These are phyloP conservation scores for Symbiodinium natans DNA, from an alignment of 73 alveolate genomes.

Conservation along the genomic window DNA sequence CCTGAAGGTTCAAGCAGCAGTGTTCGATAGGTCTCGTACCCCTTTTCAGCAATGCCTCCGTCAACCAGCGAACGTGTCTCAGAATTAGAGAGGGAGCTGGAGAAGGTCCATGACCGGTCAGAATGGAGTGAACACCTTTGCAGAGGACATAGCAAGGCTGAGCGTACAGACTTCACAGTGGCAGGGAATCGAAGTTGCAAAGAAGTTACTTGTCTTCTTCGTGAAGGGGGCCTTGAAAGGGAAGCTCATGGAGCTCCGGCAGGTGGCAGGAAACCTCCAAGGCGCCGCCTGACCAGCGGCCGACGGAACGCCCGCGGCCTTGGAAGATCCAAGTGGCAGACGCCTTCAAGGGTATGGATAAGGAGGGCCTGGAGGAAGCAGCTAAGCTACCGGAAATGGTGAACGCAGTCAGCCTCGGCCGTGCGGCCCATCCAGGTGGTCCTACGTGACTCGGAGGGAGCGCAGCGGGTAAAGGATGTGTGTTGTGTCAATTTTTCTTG, in stretches of 20 bases:
- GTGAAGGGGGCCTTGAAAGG: neutral
- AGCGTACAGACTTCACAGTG: neutral
- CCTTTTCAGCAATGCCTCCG: neutral
- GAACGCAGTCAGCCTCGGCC: neutral
- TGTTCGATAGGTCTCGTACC: too few relatives aligned
- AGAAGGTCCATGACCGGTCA: neutral
- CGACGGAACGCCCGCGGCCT: neutral
- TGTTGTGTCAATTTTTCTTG: too few relatives aligned
- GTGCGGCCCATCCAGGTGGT: too few relatives aligned
- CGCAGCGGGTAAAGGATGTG: too few relatives aligned
- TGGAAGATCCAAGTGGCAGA: neutral
- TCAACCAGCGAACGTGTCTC: neutral
- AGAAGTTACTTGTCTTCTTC: neutral
- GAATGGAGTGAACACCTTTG: neutral
- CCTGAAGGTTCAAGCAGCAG: neutral
- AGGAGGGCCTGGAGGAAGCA: neutral
- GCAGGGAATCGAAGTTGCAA: neutral
- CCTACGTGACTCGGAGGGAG: too few relatives aligned
- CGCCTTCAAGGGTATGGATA: too few relatives aligned
- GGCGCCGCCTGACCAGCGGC: neutral
- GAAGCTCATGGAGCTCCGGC: neutral
- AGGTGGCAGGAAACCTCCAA: neutral
- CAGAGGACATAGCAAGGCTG: neutral
- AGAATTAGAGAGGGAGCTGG: neutral
- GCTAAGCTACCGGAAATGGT: neutral